Evolutionary conservation across 176 grass and related monocot genomes (phyloP), one percentile per base, ranked within the genome.

Genomic region (Paspalum notatum): DNA sequence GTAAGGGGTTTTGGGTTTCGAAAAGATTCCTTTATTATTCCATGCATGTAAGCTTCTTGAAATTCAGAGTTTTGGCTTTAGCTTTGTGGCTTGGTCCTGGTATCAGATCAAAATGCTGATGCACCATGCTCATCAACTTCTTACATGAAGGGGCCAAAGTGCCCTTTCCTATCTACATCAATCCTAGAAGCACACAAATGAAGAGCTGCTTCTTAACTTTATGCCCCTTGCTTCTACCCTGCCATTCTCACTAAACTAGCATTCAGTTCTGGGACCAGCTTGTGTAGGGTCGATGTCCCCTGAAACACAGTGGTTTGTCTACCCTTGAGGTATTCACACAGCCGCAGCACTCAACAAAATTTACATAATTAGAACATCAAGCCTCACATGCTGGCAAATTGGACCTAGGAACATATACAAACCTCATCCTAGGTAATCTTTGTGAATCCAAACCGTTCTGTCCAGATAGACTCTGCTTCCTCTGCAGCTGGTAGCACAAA

Each of bases 381-480:
- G 56, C 27, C 27, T 9, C 17, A 57, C 52, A 83, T 45, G 4
- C 32, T 73, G 13, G 44, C 46, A 50, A 39, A 17, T 69, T 62
- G 8, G 16, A 50, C 78, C 37, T 22, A 66, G 45, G 32, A 60
- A 82, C 62, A 44, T 32, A 67, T 79, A 62, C 77, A 66, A 26
- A 98, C 96, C 96, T 98, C 74, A 48, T 98, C 85, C 60, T 79
- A 83, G 66, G 79, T 91, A 81, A 98, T 91, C 65, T 87, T 92
- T 43, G 72, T 75, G 25, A 98, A 98, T 49, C 96, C 86, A 68
- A 95, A 98, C 79, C 88, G 88, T 50, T 88, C 72, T 40, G 92
- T 98, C 96, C 96, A 98, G 49, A 95, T 95, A 47, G 88, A 86
- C 55, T 85, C 90, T 3, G 96, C 90, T 85, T 93, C 96, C 9